These are phyloP conservation scores for Nepenthes mirabilis DNA, from an alignment of 148 eudicot genomes.

Conservation along the genomic window DNA sequence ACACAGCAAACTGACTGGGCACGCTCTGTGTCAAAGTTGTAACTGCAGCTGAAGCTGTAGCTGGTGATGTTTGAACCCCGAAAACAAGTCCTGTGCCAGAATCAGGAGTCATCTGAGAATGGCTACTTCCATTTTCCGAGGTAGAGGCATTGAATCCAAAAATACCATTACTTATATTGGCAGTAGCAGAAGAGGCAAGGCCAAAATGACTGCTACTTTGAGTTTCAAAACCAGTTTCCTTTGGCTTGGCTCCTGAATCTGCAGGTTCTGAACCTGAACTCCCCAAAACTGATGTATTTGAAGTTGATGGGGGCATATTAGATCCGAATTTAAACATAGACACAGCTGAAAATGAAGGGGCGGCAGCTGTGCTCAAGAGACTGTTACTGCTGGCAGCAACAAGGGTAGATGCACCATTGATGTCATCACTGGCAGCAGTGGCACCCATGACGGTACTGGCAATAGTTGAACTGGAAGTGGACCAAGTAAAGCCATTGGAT, in stretches of 20 bases:
- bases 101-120: slow-evolving; percentile 19
- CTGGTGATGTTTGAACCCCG: slow-evolving; percentile 13
- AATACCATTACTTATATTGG: slow-evolving; percentile 14
- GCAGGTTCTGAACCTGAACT: slow-evolving; percentile 5
- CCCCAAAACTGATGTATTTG: slow-evolving; percentile 13
- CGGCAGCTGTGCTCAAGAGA: slow-evolving; percentile 10
- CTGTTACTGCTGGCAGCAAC: slow-evolving; percentile 3
- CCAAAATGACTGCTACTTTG: slow-evolving; percentile 11
- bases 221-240: slow-evolving; percentile 19
- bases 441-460: slow-evolving; percentile 6
- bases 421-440: not conserved
- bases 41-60: slow-evolving; percentile 13
- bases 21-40: slow-evolving; percentile 3
- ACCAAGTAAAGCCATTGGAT: slow-evolving; percentile 18
- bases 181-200: slow-evolving; percentile 12
- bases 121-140: slow-evolving; percentile 9
- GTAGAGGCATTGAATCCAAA: slow-evolving; percentile 28
- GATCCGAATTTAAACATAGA: slow-evolving; percentile 18
- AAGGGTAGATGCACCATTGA: not conserved
- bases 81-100: slow-evolving; percentile 13
- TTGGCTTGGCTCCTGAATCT: slow-evolving; percentile 13
- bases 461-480: not conserved
- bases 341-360: slow-evolving; percentile 11
- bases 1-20: slow-evolving; percentile 19
- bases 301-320: slow-evolving; percentile 16